These are phyloP conservation scores for Fusarium domesticum DNA, from an alignment of 2,329 filamentous ascomycete species.

Conservation along the genomic window DNA sequence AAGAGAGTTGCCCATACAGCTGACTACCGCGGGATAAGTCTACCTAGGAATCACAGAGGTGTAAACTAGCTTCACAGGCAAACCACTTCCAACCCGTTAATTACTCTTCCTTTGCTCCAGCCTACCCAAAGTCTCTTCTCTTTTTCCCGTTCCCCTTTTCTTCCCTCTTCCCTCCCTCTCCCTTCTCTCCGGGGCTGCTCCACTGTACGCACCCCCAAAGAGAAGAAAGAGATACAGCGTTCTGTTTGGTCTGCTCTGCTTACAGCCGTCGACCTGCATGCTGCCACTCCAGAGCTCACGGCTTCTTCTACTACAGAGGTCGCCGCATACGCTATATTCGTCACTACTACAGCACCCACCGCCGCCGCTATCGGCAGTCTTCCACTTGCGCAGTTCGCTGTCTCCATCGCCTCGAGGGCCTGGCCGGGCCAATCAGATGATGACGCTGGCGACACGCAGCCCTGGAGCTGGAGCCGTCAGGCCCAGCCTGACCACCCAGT, in stretches of 20 bases:
- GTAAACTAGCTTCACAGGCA: no score
- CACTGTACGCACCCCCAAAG: no score
- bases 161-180: slow-evolving; percentile 21
- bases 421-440: slow-evolving; percentile 26
- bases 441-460: slow-evolving; percentile 24
- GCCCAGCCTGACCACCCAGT: slow-evolving; percentile 21
- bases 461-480: slow-evolving; percentile 15
- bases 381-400: background rate
- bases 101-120: background rate
- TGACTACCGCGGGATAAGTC: no score
- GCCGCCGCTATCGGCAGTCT: slow-evolving; percentile 1
- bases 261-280: slow-evolving; percentile 18
- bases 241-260: slow-evolving; percentile 15
- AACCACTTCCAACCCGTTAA: background rate
- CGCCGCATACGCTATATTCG: slow-evolving; percentile 8
- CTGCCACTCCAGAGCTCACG: slow-evolving; percentile 17
- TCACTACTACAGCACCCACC: slow-evolving; percentile 6
- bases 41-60: no score
- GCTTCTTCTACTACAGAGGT: slow-evolving; percentile 20
- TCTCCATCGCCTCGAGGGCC: slow-evolving; percentile 15
- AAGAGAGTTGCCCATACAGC: no score
- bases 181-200: slow-evolving; percentile 28
- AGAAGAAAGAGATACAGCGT: no score
- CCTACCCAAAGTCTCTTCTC: no score
- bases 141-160: slow-evolving; percentile 3